phyloP scores from a whole-genome alignment of 768 basidiomycete species.

The Mycena rosella region DNA sequence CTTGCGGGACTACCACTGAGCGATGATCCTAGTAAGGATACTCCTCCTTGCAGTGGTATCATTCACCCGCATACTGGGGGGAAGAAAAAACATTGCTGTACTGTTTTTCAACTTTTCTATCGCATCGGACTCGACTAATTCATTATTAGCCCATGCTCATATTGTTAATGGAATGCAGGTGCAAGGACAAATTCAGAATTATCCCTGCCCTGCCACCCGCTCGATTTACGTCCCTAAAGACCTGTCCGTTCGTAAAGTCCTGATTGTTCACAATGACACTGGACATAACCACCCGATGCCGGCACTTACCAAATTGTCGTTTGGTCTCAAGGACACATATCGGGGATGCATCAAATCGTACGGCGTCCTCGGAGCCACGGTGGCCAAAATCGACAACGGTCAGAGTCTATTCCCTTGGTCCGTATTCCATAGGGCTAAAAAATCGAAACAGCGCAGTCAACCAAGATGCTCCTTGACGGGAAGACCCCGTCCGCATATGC shows the following conservation, averaged over 20 bases:
- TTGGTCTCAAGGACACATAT: background rate
- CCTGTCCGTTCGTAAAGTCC: conserved; percentile 4
- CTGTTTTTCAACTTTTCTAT: background rate
- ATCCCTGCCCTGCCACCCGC: background rate
- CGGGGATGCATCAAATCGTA: background rate
- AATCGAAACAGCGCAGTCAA: too few relatives aligned
- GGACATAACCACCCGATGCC: conserved; percentile 14
- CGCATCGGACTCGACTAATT: too few relatives aligned
- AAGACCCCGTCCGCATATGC: background rate
- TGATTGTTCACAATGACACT: background rate
- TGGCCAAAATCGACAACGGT: too few relatives aligned
- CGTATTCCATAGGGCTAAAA: too few relatives aligned
- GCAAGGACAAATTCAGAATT: background rate
- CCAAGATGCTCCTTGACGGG: background rate
- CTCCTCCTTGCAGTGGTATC: background rate
- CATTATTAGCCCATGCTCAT: too few relatives aligned
- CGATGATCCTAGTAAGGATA: background rate
- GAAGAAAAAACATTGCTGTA: background rate
- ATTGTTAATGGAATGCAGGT: too few relatives aligned
- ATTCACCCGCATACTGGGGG: background rate
- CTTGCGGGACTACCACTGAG: background rate
- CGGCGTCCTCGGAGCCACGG: too few relatives aligned
- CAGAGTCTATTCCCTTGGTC: too few relatives aligned
- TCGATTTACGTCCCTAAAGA: conserved; percentile 8
- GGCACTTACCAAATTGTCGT: background rate